phyloP scores from a whole-genome alignment of 176 grass and related monocot species.

The Aechmea fasciata region DNA sequence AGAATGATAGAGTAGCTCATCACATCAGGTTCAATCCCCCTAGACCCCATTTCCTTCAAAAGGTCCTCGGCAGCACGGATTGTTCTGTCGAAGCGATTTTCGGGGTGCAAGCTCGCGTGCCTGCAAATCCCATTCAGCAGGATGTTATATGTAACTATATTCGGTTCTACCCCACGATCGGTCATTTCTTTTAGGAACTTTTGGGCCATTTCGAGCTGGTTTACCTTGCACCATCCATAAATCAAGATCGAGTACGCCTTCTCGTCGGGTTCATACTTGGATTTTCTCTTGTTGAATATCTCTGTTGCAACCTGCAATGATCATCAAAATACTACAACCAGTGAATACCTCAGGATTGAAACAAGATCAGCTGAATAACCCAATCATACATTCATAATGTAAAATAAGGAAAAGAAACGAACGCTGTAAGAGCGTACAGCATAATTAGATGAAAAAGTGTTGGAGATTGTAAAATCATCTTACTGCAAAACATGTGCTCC shows the following conservation, averaged over 20 bases:
- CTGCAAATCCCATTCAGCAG: constrained; percentile 88
- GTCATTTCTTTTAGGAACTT: constrained; percentile 81
- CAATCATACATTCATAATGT: too few relatives aligned
- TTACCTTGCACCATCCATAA: constrained; percentile 86
- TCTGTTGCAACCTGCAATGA: constrained; percentile 65
- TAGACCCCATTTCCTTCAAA: constrained; percentile 57
- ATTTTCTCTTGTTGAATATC: constrained; percentile 93
- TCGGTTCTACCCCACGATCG: constrained; percentile 64
- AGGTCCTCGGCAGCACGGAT: constrained; percentile 55
- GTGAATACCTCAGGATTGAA: neutral
- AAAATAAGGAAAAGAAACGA: too few relatives aligned
- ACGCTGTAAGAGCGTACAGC: too few relatives aligned
- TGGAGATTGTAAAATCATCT: too few relatives aligned
- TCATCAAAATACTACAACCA: neutral
- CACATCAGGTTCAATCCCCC: constrained; percentile 74
- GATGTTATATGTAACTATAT: constrained; percentile 85
- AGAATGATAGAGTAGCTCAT: constrained; percentile 87
- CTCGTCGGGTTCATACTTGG: constrained; percentile 65
- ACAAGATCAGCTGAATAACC: too few relatives aligned
- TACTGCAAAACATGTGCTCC: too few relatives aligned
- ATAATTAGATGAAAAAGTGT: too few relatives aligned
- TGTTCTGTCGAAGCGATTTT: constrained; percentile 82
- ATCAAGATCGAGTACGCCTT: constrained; percentile 81
- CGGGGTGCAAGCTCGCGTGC: constrained; percentile 80
- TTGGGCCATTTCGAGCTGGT: constrained; percentile 50